Base-by-base conservation (phyloP, 805 yeast species). In the Helenozyma baotianmanensis region DNA sequence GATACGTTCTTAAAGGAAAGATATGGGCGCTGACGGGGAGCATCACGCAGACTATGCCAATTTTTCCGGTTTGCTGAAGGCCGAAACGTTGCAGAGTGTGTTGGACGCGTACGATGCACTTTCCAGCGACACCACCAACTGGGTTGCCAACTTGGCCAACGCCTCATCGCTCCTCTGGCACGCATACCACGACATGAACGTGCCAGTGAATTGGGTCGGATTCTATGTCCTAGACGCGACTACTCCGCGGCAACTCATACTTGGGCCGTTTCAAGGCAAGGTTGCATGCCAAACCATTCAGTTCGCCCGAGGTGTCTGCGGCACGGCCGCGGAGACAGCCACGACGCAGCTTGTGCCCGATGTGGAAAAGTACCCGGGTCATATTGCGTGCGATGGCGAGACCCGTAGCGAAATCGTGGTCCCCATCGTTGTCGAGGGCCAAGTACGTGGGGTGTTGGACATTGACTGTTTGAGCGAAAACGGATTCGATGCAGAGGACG, bases 311-410 rank as follows among this genome's bases (percentile, higher is more conserved):
- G 98, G 98, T 10, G 97, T 90, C 1, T 92, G 97, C 62, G 97
- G 98, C 4, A 63, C 75, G 1, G 95, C 96, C 2, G 96, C 95
- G 0, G 40, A 51, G 0, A 42, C 64, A 1, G 57, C 58, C 35
- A 33, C 55, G 27, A 82, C 95, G 1, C 95, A 87, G 52, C 51
- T 88, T 6, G 96, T 90, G 9, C 67, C 71, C 1, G 76, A 90
- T 54, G 97, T 90, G 2, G 68, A 81, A 14, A 55, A 72, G 45
- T 87, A 77, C 48, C 95, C 95, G 0, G 95, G 95, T 1, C 97
- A 90, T 54, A 92, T 90, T 43, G 97, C 97, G 0, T 90, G 98
- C 61, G 98, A 92, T 60, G 95, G 96, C 0, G 95, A 80, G 38
- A 90, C 97, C 0, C 73, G 82, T 42, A 83, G 95, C 55, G 98